phyloP scores from a whole-genome alignment of 163 green algal species.

The Chlamydomonas reinhardtii region DNA sequence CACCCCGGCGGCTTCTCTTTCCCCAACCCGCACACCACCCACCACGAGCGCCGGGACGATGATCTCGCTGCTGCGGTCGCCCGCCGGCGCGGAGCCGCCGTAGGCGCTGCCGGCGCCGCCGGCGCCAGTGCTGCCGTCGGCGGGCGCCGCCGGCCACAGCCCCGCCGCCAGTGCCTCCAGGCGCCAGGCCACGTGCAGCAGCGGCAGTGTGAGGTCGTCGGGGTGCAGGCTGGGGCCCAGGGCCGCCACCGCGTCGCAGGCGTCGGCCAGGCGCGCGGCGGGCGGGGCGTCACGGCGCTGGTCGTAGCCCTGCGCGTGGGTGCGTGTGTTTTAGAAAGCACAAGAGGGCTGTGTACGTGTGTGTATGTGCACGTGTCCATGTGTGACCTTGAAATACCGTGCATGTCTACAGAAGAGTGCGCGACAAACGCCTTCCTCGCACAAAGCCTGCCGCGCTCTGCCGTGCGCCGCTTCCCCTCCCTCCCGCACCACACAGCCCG shows the following conservation, averaged over 20 bases:
- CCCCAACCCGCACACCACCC: background rate
- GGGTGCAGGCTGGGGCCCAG: constrained; percentile 73
- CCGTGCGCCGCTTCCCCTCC: too few relatives aligned
- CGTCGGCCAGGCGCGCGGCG: constrained; percentile 55
- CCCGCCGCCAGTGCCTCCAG: constrained; percentile 81
- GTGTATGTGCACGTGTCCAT: background rate
- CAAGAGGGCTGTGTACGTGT: background rate
- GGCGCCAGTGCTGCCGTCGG: background rate
- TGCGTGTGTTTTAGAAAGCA: too few relatives aligned
- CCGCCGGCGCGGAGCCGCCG: constrained; percentile 36
- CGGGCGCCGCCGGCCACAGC: constrained; percentile 65
- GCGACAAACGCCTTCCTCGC: too few relatives aligned
- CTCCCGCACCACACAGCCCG: too few relatives aligned
- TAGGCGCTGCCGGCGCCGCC: background rate
- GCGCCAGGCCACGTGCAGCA: constrained; percentile 76
- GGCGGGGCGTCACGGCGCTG: background rate
- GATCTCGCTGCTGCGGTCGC: constrained; percentile 11
- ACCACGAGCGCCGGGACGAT: constrained; percentile 27
- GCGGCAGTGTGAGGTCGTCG: constrained; percentile 67
- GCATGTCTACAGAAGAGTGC: too few relatives aligned
- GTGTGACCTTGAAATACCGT: too few relatives aligned
- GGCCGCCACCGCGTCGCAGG: constrained; percentile 54
- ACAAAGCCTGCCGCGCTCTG: too few relatives aligned
- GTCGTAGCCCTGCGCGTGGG: constrained; percentile 8
- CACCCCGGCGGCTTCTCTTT: too few relatives aligned